Conservation (phyloP, 176 grass and related monocot genomes). For the Dendrocalamus sinicus region DNA sequence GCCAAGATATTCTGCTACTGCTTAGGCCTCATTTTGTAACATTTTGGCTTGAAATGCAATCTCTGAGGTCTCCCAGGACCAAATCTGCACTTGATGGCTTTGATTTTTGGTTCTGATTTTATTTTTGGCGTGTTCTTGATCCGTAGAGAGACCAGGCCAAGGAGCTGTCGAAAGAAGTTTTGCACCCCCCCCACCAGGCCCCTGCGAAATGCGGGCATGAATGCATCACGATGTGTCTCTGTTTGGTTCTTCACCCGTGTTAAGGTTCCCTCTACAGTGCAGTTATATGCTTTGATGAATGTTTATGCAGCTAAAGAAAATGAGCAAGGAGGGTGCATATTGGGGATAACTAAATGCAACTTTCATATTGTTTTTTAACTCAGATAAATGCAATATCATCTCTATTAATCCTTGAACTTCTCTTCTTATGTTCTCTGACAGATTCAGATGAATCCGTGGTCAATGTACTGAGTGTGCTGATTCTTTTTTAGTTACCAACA, state of each 20-base stretch:
- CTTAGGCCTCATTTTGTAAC: no score
- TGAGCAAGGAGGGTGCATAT: conserved; percentile 82
- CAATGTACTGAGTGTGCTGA: conserved; percentile 36
- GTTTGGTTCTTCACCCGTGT: neutral
- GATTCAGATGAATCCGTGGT: conserved; percentile 50
- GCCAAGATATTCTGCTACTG: neutral
- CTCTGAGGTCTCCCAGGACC: conserved; percentile 43
- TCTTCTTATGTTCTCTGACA: neutral
- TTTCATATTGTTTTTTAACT: neutral
- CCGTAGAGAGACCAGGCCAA: no score
- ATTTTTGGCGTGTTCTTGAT: no score
- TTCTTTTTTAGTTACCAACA: conserved; percentile 82
- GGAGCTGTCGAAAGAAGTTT: no score
- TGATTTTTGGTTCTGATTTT: no score
- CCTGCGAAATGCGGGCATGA: no score
- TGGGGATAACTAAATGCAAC: conserved; percentile 63
- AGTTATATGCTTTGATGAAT: conserved; percentile 13
- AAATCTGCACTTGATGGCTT: conserved; percentile 41
- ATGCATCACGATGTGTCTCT: no score
- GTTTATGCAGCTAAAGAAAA: conserved; percentile 72
- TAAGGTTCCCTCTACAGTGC: neutral
- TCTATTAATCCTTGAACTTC: neutral
- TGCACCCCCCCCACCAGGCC: no score
- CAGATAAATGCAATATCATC: neutral
- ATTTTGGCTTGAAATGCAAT: neutral